These are phyloP conservation scores for Talaromyces sp. DNA, from an alignment of 2,329 filamentous ascomycete genomes.

Conservation along the genomic window DNA sequence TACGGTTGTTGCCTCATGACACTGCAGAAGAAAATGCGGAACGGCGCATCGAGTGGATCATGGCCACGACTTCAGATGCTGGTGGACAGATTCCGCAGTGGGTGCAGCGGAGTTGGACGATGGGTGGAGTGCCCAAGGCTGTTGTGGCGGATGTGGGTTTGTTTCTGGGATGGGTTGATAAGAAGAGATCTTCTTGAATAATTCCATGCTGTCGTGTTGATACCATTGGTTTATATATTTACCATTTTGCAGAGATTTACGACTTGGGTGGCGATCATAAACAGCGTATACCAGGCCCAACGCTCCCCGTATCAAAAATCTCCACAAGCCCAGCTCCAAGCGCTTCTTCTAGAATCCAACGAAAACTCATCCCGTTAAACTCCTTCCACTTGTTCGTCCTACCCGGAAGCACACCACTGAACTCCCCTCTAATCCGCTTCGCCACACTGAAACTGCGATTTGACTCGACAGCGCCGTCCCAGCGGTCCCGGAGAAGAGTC, in stretches of 20 bases:
- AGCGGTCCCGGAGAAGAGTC: constrained; percentile 57
- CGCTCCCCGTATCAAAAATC: constrained; percentile 62
- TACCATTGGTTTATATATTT: not conserved
- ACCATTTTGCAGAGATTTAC: not conserved
- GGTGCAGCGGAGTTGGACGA: constrained; percentile 39
- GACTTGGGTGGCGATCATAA: constrained; percentile 24
- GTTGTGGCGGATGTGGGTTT: constrained; percentile 42
- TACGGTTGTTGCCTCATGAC: constrained; percentile 22
- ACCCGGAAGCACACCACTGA: constrained; percentile 55
- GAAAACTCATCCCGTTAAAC: constrained; percentile 59
- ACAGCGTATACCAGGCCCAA: constrained; percentile 55
- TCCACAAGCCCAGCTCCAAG: constrained; percentile 61
- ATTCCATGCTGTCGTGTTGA: not conserved
- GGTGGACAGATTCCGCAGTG: constrained; percentile 38
- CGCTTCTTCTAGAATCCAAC: constrained; percentile 62
- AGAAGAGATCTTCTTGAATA: constrained; percentile 4
- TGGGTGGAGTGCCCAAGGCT: constrained; percentile 38
- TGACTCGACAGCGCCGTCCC: constrained; percentile 60
- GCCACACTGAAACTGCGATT: constrained; percentile 46
- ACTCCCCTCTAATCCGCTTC: constrained; percentile 58
- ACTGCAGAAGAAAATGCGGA: not conserved
- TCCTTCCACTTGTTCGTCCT: constrained; percentile 64
- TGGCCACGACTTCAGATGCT: constrained; percentile 40
- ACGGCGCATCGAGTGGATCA: constrained; percentile 33
- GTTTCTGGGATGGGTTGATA: constrained; percentile 35